Percentiles rank a stretch among this genome's conserved stretches.
Conservation (phyloP, 345 rosid species). For the Clarkia xantiana region DNA sequence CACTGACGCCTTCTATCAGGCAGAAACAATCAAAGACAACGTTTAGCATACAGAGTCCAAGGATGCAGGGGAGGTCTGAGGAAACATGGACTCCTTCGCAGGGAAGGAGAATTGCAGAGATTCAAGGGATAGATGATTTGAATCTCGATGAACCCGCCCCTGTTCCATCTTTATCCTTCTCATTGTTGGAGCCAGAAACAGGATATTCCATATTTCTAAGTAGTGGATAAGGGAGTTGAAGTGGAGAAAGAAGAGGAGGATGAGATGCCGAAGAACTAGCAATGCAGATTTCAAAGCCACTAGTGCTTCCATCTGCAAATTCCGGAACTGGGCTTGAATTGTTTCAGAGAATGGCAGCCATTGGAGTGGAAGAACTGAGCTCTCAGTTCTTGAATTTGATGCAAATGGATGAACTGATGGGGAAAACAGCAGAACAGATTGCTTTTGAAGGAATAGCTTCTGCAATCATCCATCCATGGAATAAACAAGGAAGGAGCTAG, state of each 20-base stretch:
- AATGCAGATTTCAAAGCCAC: constrained; percentile 78
- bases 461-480: constrained; percentile 80
- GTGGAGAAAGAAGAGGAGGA: constrained; percentile 35
- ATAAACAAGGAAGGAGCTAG: constrained; percentile 81
- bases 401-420: constrained; percentile 73
- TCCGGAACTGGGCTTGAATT: constrained; percentile 48
- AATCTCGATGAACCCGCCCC: constrained; percentile 68
- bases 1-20: constrained; percentile 38
- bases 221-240: constrained; percentile 90
- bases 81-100: constrained; percentile 55
- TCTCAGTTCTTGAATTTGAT: constrained; percentile 40
- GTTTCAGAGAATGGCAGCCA: constrained; percentile 56
- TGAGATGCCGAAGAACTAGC: constrained; percentile 68
- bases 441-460: constrained; percentile 97
- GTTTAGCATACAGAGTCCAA: constrained; percentile 84
- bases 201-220: constrained; percentile 66
- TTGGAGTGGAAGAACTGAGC: constrained; percentile 46
- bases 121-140: constrained; percentile 71
- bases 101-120: constrained; percentile 24
- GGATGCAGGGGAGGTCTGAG: constrained; percentile 34
- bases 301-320: constrained; percentile 29
- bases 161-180: constrained; percentile 13
- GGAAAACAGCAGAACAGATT: constrained; percentile 90
- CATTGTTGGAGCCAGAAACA: constrained; percentile 30
- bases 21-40: constrained; percentile 72